Percentiles rank a stretch among this genome's conserved stretches.
phyloP scores from a whole-genome alignment of 768 basidiomycete species.

The Mycena amicta region DNA sequence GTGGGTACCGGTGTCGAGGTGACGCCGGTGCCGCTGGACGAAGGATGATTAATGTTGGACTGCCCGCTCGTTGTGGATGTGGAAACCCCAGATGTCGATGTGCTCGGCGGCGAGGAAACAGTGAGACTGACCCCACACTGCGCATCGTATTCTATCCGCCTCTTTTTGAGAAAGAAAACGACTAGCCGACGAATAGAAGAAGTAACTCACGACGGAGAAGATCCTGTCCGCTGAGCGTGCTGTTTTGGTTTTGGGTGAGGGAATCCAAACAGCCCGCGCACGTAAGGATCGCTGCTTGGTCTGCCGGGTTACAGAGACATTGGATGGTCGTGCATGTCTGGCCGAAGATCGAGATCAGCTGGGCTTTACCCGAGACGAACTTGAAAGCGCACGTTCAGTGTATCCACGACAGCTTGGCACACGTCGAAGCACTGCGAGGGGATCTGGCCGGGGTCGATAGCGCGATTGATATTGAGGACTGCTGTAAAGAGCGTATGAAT shows the following conservation, averaged over 20 bases:
- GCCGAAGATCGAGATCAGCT: slow-evolving; percentile 32
- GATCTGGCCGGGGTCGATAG: slow-evolving; percentile 14
- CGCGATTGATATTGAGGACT: background rate
- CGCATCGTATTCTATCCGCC: background rate
- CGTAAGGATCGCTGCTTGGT: slow-evolving; percentile 26
- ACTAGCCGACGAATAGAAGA: background rate
- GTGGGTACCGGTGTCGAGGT: background rate
- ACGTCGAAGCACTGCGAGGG: slow-evolving; percentile 1
- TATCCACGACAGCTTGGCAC: slow-evolving; percentile 8
- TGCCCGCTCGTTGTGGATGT: background rate
- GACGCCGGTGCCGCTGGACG: no score
- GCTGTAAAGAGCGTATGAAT: background rate
- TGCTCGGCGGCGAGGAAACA: background rate
- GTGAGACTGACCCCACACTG: background rate
- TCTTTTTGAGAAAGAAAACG: background rate
- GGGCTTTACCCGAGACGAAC: background rate
- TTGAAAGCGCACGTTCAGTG: slow-evolving; percentile 7
- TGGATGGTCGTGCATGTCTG: slow-evolving; percentile 31
- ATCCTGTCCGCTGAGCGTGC: slow-evolving; percentile 24
- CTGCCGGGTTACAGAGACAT: slow-evolving; percentile 31
- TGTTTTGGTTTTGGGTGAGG: background rate
- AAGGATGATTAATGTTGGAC: background rate
- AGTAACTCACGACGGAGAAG: slow-evolving; percentile 28
- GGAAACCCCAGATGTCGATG: background rate
- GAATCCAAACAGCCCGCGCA: slow-evolving; percentile 36